These are phyloP conservation scores for Naganishia kalamii DNA, from an alignment of 768 basidiomycete species.

Conservation along the genomic window DNA sequence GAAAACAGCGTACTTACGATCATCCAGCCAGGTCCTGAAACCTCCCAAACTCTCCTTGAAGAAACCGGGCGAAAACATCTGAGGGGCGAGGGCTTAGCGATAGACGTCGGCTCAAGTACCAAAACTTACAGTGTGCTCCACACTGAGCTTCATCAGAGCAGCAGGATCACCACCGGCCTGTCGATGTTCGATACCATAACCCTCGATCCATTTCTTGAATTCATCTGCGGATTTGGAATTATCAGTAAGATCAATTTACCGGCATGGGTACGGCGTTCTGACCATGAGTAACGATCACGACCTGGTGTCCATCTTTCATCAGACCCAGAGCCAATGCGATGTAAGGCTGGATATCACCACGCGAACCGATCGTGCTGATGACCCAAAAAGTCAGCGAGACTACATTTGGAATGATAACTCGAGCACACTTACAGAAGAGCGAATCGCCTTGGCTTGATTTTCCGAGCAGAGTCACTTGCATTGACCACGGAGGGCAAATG, in stretches of 20 bases:
- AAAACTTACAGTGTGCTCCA: conserved; percentile 45
- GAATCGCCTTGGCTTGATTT: conserved; percentile 53
- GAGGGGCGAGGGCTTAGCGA: not conserved
- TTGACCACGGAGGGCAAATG: conserved; percentile 43
- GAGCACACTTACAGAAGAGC: conserved; percentile 52
- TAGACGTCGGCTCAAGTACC: conserved; percentile 22
- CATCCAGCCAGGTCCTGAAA: conserved; percentile 64
- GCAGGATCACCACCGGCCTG: conserved; percentile 65
- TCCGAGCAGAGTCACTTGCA: conserved; percentile 11
- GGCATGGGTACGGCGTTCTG: conserved; percentile 25
- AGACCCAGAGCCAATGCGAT: conserved; percentile 51
- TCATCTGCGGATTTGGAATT: conserved; percentile 29
- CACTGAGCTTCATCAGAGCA: conserved; percentile 60
- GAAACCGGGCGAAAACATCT: conserved; percentile 70
- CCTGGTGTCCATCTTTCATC: conserved; percentile 50
- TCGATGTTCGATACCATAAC: conserved; percentile 58
- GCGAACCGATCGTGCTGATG: conserved; percentile 56
- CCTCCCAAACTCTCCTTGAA: conserved; percentile 59
- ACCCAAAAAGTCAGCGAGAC: too few species aligned
- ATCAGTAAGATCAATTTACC: not conserved
- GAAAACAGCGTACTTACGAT: conserved; percentile 49
- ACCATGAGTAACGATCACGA: conserved; percentile 54
- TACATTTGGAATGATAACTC: too few species aligned
- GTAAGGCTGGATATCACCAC: conserved; percentile 56
- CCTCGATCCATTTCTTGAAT: conserved; percentile 56